Base-by-base conservation (phyloP, 2,329 filamentous ascomycete genomes). In the Endothia cerciana region DNA sequence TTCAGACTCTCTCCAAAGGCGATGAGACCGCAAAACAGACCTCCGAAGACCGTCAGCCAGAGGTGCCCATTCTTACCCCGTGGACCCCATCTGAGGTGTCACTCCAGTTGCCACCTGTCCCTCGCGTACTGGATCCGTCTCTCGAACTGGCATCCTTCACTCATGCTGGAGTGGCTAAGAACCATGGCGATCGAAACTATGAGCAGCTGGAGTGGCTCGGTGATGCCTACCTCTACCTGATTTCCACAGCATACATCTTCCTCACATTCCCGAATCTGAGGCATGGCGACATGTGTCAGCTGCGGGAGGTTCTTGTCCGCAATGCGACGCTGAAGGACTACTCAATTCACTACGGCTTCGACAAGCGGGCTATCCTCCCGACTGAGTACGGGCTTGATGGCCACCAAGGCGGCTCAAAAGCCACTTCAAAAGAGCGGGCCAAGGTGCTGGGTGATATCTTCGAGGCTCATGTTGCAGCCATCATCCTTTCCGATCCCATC, bases 361-460 rank as follows among this genome's bases (percentile, higher is more conserved):
- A 91, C 59, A 81, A 85, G 71, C 85, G 83, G 40, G 85, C 91
- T 8, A 82, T 81, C 36, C 79, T 91, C 2, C 89, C 84, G 1
- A 69, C 71, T 15, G 82, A 83, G 69, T 80, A 81, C 72, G 72
- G 74, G 40, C 62, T 78, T 62, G 73, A 70, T 2, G 76, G 76
- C 4, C 74, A 75, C 59, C 70, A 69, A 15, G 70, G 70, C 2
- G 82, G 83, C 68, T 79, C 78, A 30, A 73, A 69, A 57, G 77
- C 72, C 61, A 83, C 73, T 64, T 77, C 73, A 74, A 89, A 84
- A 74, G 85, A 83, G 51, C 82, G 85, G 67, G 84, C 81, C 17
- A 97, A 97, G 76, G 87, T 93, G 11, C 83, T 91, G 64, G 94
- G 90, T 10, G 94, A 98, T 74, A 84, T 97, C 22, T 96, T 97